phyloP scores from a whole-genome alignment of 331 rosid genomes.

The Acacia concinna region DNA sequence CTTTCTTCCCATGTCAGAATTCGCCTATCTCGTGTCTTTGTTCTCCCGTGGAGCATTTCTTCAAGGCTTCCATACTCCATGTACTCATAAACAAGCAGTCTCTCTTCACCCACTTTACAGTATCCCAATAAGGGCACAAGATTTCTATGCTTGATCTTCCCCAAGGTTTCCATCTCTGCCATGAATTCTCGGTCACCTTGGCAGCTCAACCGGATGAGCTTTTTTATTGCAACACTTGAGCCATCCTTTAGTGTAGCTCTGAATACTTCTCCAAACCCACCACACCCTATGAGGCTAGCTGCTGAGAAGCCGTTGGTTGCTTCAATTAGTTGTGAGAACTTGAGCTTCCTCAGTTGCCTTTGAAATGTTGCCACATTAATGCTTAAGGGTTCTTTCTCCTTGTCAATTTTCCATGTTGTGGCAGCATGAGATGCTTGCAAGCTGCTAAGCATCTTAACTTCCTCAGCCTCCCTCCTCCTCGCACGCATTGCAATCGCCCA shows the following conservation, averaged over 20 bases:
- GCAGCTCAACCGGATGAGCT: constrained; percentile 86
- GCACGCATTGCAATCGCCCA: constrained; percentile 93
- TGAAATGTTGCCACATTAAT: constrained; percentile 98
- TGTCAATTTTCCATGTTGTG: constrained; percentile 97
- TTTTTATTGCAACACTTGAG: constrained; percentile 92
- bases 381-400: constrained; percentile 92
- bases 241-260: constrained; percentile 93
- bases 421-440: constrained; percentile 93
- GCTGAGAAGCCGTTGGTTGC: constrained; percentile 99
- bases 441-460: constrained; percentile 88
- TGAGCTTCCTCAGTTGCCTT: constrained; percentile 92
- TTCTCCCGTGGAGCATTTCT: constrained; percentile 93
- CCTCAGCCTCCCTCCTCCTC: constrained; percentile 80
- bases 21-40: constrained; percentile 52
- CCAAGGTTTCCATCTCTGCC: constrained; percentile 99
- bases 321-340: constrained; percentile 92
- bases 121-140: constrained; percentile 91
- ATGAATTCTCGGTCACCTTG: constrained; percentile 97
- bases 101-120: constrained; percentile 94
- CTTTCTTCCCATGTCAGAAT: constrained; percentile 92
- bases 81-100: constrained; percentile 92
- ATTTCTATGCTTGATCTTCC: constrained; percentile 90
- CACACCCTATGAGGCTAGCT: constrained; percentile 88
- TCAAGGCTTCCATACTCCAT: constrained; percentile 98
- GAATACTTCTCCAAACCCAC: constrained; percentile 98